Base-by-base conservation (phyloP, 108 stramenopile species). In the Stephanodiscus triporus region DNA sequence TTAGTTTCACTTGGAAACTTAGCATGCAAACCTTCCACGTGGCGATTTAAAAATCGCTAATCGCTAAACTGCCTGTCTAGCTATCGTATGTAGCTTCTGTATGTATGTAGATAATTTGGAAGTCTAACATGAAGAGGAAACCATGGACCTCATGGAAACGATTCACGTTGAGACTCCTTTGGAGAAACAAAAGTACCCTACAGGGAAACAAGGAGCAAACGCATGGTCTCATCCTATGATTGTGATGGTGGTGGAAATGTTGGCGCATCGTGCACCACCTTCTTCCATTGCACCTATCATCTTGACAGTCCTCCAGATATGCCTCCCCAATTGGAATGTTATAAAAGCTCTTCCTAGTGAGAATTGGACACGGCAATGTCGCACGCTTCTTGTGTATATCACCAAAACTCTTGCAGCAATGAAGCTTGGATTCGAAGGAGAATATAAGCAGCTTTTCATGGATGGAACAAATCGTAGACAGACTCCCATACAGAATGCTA, bases 401-500 rank as follows among this genome's bases (percentile, higher is more conserved):
- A 37, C 34, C 16, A 37, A 60, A 22, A 60, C 59, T 36, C 19
- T 60, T 16, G 59, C 59, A 6, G 59, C 59, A 37, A 20, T 20
- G 19, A 32, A 16, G n/a, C 59, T 60, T 32, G 59, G 59, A 16
- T 20, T 20, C 3, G 59, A 2, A 22, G 59, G 22, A 22, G n/a
- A 60, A 22, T 60, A 37, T 32, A 22, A 60, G 16, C 59, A 60
- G 19, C 30, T 60, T n/a, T 60, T 60, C 59, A 60, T 17, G n/a
- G 59, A 60, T 37, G 59, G 59, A 19, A 60, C 59, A 17, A 60
- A 22, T 60, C 59, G n/a, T 20, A 17, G 59, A 16, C 59, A 60
- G 19, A 49, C 48, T n/a, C 19, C 48, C 19, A 49, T 49, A 19
- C 47, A 48, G 17, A 66, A 66, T 50, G 10, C n/a, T 14, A 27